Conservation (phyloP, 2,329 filamentous ascomycete genomes). For the Sarocladium oryzae region DNA sequence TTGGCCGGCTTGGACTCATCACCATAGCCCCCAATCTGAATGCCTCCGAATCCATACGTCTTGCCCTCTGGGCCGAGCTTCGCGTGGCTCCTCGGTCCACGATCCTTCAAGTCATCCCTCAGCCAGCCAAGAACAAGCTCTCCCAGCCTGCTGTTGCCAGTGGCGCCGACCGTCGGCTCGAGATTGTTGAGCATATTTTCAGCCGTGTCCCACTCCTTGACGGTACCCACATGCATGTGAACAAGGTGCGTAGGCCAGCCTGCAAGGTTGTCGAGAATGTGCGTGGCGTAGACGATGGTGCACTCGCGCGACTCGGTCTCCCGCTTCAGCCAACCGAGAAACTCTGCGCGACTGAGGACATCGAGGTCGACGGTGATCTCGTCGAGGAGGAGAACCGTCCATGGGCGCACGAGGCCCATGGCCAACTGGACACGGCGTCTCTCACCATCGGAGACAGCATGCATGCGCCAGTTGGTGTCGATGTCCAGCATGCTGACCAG, state of each 20-base stretch:
- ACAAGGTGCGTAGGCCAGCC: constrained; percentile 94
- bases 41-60: constrained; percentile 50
- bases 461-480: constrained; percentile 89
- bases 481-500: constrained; percentile 85
- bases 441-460: constrained; percentile 91
- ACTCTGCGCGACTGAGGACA: constrained; percentile 75
- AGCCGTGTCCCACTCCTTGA: constrained; percentile 79
- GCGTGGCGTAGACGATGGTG: constrained; percentile 95
- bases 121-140: constrained; percentile 87
- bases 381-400: constrained; percentile 85
- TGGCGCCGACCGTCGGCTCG: constrained; percentile 26
- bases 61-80: constrained; percentile 54
- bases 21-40: constrained; percentile 49
- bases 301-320: constrained; percentile 80
- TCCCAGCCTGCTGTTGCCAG: constrained; percentile 76
- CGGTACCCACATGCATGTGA: constrained; percentile 84
- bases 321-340: constrained; percentile 75
- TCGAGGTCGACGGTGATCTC: constrained; percentile 98
- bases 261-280: constrained; percentile 92
- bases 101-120: constrained; percentile 67
- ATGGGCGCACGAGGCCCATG: constrained; percentile 89
- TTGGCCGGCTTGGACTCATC: constrained; percentile 41
- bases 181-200: constrained; percentile 58
- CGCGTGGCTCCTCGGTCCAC: constrained; percentile 65
- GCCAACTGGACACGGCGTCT: constrained; percentile 85